These are phyloP conservation scores for Babesia gibsoni DNA, from an alignment of 169 alveolate genomes.

Conservation along the genomic window DNA sequence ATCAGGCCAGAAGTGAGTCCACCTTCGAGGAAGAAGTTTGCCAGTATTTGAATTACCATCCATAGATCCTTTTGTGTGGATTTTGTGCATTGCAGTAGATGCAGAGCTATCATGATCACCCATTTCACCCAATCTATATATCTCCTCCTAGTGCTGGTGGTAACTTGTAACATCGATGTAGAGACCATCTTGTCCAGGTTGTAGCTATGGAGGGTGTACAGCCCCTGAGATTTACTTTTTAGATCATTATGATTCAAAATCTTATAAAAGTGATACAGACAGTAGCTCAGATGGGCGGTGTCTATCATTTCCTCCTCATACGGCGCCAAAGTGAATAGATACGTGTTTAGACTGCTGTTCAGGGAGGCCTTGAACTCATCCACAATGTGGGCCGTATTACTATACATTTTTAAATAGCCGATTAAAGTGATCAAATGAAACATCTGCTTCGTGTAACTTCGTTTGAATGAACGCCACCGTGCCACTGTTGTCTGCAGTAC, in stretches of 20 bases:
- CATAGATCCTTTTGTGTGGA: background rate
- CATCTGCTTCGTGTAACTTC: slow-evolving; percentile 1
- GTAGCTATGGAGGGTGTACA: background rate
- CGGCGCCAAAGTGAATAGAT: background rate
- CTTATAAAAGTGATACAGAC: background rate
- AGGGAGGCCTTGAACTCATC: slow-evolving; percentile 6
- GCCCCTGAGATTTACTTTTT: too few species aligned
- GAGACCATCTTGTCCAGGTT: slow-evolving; percentile 5
- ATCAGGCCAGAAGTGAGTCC: slow-evolving; percentile 29
- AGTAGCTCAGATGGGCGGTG: background rate
- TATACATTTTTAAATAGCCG: background rate
- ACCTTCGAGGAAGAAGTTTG: slow-evolving; percentile 38
- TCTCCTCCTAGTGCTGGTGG: background rate
- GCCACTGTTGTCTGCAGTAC: slow-evolving; percentile 10
- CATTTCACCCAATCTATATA: background rate
- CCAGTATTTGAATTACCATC: slow-evolving; percentile 28
- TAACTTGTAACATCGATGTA: too few species aligned
- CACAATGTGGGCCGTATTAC: background rate
- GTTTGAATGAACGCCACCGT: slow-evolving; percentile 30
- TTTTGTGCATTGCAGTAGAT: background rate
- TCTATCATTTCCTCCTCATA: background rate
- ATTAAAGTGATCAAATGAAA: background rate
- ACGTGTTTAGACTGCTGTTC: slow-evolving; percentile 23
- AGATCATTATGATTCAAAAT: background rate
- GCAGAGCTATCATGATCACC: background rate